A percentile compares a stretch with the other conserved stretches of the same genome.
phyloP scores from a whole-genome alignment of 441 rosid species.

The Pelargonium fulgidum region DNA sequence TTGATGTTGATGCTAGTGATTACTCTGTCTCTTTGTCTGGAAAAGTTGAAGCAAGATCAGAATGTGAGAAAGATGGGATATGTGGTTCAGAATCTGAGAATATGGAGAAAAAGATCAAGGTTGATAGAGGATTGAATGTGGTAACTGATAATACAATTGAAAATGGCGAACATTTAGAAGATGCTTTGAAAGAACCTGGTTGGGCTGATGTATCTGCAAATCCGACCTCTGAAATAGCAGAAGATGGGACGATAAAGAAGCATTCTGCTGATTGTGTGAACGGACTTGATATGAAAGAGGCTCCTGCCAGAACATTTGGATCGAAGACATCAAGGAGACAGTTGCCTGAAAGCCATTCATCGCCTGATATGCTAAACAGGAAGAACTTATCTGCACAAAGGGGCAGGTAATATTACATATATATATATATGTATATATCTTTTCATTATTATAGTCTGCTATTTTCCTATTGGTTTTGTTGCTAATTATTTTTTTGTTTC shows the following conservation, averaged over 20 bases:
- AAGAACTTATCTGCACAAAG: slow-evolving; percentile 16
- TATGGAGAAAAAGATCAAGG: slow-evolving; percentile 29
- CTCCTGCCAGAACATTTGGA: slow-evolving; percentile 23
- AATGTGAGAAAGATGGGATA: slow-evolving; percentile 38
- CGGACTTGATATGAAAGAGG: slow-evolving; percentile 22
- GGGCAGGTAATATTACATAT: slow-evolving; percentile 29
- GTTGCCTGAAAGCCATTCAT: neutral
- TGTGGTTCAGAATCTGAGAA: slow-evolving; percentile 29
- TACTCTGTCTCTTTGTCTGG: slow-evolving; percentile 6
- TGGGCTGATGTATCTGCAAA: slow-evolving; percentile 19
- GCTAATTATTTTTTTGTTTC: slow-evolving; percentile 22
- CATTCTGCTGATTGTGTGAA: slow-evolving; percentile 25
- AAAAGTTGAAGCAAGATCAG: slow-evolving; percentile 15
- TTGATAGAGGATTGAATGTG: slow-evolving; percentile 26
- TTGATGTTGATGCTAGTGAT: slow-evolving; percentile 8
- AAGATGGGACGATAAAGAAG: slow-evolving; percentile 30
- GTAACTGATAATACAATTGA: slow-evolving; percentile 25
- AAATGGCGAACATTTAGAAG: slow-evolving; percentile 17
- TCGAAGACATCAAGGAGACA: slow-evolving; percentile 28
- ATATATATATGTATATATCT: neutral
- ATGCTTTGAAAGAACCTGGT: slow-evolving; percentile 14
- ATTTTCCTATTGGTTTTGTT: slow-evolving; percentile 2
- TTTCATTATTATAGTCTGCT: neutral
- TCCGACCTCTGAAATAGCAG: slow-evolving; percentile 21
- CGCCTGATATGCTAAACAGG: neutral